Evolutionary conservation across 768 basidiomycete genomes (phyloP).

Genomic region (Holtermannia corniformis): DNA sequence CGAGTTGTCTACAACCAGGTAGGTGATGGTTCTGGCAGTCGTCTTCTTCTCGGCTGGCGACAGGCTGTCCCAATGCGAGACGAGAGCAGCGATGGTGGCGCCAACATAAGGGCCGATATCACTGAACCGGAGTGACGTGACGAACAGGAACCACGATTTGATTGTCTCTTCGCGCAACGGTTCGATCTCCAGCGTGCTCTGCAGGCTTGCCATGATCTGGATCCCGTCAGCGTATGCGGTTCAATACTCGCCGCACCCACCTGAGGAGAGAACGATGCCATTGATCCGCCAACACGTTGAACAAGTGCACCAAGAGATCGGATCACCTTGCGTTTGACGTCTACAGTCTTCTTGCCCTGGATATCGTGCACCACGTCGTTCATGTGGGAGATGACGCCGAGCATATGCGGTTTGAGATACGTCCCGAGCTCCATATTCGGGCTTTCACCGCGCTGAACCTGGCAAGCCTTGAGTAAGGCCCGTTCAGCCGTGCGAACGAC

Average conservation of each 20-base stretch:
- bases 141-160: conserved; percentile 67
- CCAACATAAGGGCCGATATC: conserved; percentile 80
- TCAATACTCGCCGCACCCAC: conserved; percentile 44
- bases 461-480: conserved; percentile 28
- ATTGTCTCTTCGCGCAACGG: conserved; percentile 72
- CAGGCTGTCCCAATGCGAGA: conserved; percentile 65
- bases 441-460: conserved; percentile 23
- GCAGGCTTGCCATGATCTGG: conserved; percentile 95
- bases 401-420: conserved; percentile 65
- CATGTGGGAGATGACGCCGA: conserved; percentile 73
- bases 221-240: conserved; percentile 1
- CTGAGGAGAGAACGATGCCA: conserved; percentile 76
- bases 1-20: conserved; percentile 59
- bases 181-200: conserved; percentile 68
- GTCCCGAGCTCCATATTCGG: conserved; percentile 42
- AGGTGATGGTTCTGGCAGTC: conserved; percentile 56
- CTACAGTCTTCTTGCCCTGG: conserved; percentile 61
- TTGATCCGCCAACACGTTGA: conserved; percentile 57
- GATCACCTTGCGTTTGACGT: conserved; percentile 65
- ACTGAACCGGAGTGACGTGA: conserved; percentile 54
- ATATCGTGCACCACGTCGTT: conserved; percentile 80
- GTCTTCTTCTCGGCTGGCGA: conserved; percentile 48
- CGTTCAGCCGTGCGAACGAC: conserved; percentile 47
- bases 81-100: conserved; percentile 73
- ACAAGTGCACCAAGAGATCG: conserved; percentile 68